phyloP scores from a whole-genome alignment of 2,329 filamentous ascomycete species.

The Fusarium azukiicola region DNA sequence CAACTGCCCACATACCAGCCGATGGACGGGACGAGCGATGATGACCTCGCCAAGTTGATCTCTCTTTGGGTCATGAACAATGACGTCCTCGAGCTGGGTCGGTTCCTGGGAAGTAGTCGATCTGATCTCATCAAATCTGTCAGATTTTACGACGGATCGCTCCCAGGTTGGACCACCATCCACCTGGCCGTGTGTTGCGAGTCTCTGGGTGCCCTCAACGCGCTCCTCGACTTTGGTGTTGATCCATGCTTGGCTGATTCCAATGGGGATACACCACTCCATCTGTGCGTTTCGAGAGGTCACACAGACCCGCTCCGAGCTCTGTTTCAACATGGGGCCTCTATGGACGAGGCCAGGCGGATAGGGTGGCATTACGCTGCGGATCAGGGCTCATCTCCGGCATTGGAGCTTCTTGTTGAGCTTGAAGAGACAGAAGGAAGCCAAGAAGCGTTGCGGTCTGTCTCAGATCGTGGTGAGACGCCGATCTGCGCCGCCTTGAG shows the following conservation, averaged over 20 bases:
- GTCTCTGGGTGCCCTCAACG: background rate
- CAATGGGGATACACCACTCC: background rate
- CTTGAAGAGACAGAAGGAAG: background rate
- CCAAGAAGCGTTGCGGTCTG: conserved; percentile 1
- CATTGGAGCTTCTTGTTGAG: background rate
- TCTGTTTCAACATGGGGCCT: conserved; percentile 11
- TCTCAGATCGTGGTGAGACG: background rate
- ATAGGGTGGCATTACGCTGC: conserved; percentile 19
- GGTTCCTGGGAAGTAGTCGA: background rate
- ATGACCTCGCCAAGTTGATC: background rate
- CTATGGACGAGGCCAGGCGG: background rate
- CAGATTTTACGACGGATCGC: background rate
- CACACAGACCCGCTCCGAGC: background rate
- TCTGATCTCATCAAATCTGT: background rate
- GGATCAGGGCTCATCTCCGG: background rate
- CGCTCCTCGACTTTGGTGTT: background rate
- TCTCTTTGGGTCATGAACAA: background rate
- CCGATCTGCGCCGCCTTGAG: conserved; percentile 23
- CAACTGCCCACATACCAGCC: background rate
- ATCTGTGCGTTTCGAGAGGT: background rate
- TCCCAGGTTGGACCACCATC: background rate
- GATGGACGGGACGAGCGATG: background rate
- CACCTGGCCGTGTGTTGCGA: background rate
- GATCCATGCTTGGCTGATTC: background rate
- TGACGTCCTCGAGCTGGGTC: background rate